Percentiles rank a stretch among this genome's conserved stretches.
phyloP scores from a whole-genome alignment of 495 filamentous ascomycete species.

The Hypoxylon crocopeplum region DNA sequence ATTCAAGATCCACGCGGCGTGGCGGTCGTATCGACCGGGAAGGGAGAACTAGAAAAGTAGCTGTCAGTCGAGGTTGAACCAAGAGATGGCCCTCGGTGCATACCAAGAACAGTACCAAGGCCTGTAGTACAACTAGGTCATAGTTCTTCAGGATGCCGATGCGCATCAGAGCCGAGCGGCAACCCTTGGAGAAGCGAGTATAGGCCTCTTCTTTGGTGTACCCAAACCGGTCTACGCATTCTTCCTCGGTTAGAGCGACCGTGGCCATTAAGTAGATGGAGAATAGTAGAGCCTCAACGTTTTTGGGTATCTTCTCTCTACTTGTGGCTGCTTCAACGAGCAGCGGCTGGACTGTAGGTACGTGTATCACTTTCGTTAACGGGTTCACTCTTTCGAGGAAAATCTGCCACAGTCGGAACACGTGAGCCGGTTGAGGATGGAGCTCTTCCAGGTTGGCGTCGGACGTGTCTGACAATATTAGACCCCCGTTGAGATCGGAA shows the following conservation, averaged over 20 bases:
- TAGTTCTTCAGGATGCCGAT: constrained; percentile 59
- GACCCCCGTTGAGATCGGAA: constrained; percentile 49
- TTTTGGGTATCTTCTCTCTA: constrained; percentile 52
- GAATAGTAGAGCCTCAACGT: constrained; percentile 59
- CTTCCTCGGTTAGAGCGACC: constrained; percentile 54
- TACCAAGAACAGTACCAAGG: constrained; percentile 61
- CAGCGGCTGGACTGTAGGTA: constrained; percentile 64
- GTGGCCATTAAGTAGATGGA: constrained; percentile 59
- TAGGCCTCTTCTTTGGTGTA: constrained; percentile 50
- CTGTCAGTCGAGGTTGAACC: neutral
- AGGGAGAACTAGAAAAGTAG: constrained; percentile 50
- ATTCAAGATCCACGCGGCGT: constrained; percentile 58
- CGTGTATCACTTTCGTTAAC: constrained; percentile 73
- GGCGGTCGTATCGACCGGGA: constrained; percentile 58
- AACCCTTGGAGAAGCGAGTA: constrained; percentile 49
- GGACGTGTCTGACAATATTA: constrained; percentile 44
- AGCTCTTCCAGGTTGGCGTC: constrained; percentile 48
- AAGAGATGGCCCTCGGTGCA: constrained; percentile 11
- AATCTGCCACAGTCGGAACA: constrained; percentile 73
- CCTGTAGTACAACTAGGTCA: constrained; percentile 61
- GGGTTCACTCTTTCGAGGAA: constrained; percentile 74
- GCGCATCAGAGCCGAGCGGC: constrained; percentile 55
- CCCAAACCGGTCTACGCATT: constrained; percentile 57
- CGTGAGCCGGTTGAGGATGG: constrained; percentile 69
- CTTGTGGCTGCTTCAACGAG: constrained; percentile 51